Evolutionary conservation across 176 grass and related monocot genomes (phyloP).

Genomic region (Zoysia japonica): DNA sequence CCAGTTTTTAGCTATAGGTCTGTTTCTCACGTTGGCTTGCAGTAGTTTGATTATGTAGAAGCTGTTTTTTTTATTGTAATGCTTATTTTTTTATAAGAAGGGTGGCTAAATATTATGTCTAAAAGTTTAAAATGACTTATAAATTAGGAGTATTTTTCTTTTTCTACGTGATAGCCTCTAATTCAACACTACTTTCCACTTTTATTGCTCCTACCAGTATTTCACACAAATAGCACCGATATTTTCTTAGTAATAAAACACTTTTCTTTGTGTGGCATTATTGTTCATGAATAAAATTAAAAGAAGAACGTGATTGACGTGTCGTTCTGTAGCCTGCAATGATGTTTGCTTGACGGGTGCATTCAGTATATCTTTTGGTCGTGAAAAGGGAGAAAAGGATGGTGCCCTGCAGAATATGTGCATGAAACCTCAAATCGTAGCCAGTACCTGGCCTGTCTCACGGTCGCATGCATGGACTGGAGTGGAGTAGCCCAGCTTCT

Average conservation of each 20-base stretch:
- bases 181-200: background rate
- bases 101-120: too few relatives aligned
- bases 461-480: background rate
- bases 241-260: background rate
- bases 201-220: background rate
- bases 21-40: background rate
- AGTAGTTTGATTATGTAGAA: background rate
- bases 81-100: background rate
- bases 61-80: background rate
- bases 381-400: conserved; percentile 44
- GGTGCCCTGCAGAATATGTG: conserved; percentile 30
- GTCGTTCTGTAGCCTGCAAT: conserved; percentile 19
- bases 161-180: too few relatives aligned
- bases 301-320: conserved; percentile 20
- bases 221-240: background rate
- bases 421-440: conserved; percentile 73
- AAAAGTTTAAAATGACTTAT: too few relatives aligned
- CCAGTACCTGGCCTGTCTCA: conserved; percentile 31
- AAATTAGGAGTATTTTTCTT: too few relatives aligned
- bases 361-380: conserved; percentile 47
- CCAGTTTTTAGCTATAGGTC: background rate
- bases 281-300: background rate
- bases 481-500: background rate
- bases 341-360: conserved; percentile 26
- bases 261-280: background rate